Conservation (phyloP, 257 asterid genomes). For the Plectranthus barbatus region DNA sequence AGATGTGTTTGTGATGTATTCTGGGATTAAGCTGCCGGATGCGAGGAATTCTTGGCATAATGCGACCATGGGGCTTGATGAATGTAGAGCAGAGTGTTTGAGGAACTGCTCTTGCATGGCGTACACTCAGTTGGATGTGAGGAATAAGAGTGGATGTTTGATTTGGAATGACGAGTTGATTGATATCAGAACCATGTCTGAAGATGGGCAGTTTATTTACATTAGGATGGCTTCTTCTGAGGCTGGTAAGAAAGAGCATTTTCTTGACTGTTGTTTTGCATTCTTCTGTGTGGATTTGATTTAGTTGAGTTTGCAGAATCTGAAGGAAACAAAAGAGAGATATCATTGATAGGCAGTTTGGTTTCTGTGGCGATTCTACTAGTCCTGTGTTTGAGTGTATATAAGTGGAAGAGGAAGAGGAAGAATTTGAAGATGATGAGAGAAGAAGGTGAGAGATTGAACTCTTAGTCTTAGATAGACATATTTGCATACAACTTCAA, state of each 20-base stretch:
- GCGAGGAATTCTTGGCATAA: constrained; percentile 10
- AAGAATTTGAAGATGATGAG: not conserved
- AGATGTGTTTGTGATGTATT: constrained; percentile 16
- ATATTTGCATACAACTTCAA: too few species aligned
- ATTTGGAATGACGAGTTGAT: constrained; percentile 17
- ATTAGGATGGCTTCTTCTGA: constrained; percentile 30
- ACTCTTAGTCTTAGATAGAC: too few species aligned
- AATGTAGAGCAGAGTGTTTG: too few species aligned
- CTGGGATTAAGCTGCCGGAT: too few species aligned
- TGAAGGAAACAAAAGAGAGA: not conserved
- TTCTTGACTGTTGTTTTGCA: too few species aligned
- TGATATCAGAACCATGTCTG: constrained; percentile 8
- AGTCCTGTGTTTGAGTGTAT: not conserved
- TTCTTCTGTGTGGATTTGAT: not conserved
- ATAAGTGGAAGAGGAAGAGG: not conserved
- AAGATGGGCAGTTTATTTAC: constrained; percentile 18
- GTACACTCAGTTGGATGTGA: constrained; percentile 10
- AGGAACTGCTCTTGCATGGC: constrained; percentile 31
- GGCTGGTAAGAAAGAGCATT: constrained; percentile 16
- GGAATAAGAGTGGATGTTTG: constrained; percentile 12
- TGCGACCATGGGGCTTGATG: constrained; percentile 12
- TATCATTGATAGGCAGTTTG: not conserved
- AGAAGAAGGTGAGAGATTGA: not conserved
- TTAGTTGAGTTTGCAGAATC: not conserved
- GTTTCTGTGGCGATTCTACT: not conserved